Base-by-base conservation (phyloP, 768 basidiomycete genomes). In the Lactifluus volemus region DNA sequence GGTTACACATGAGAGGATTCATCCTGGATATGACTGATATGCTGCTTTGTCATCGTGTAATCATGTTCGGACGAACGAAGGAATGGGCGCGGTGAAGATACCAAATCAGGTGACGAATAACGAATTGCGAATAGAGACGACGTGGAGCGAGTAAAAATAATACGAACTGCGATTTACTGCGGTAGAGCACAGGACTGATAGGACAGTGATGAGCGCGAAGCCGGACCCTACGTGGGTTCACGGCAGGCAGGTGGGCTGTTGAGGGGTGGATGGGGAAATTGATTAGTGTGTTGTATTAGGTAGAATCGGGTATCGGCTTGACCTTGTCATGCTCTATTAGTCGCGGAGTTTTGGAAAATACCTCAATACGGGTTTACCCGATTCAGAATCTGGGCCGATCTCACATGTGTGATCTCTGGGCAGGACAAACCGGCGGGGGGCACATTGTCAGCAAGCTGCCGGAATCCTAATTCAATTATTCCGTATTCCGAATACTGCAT, bases 271-370 rank as follows among this genome's bases (percentile, higher is more conserved):
- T 3, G 9, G 32, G 4, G 21, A 14, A 7, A 44, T 7, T 25
- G 42, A 60, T 32, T 36, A 42, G 50, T 57, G 45, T 34, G 5
- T 6, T 3, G 11, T 38, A 38, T 38, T 12, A 12, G 38, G 8
- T 38, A 8, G 38, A 11, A 48, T 61, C 61, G 51, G 51, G 42
- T 3, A 25, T 49, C 59, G 59, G 59, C 42, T n/a, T 30, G 32
- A 21, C 42, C n/a, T 49, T 52, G 60, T 61, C 55, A 57, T 52
- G 36, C 17, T 45, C 34, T 25, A 32, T 12, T 2, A 38, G 17
- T 34, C 51, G 56, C 55, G 61, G 56, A 62, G 56, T 48, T 62
- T 58, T 15, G n/a, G 59, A 3, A 41, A 30, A 15, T 17, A 15
- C 4, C 14, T 17, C 15, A 42, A 2, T 47, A 47, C 19, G 55